Conservation (phyloP, 2,329 filamentous ascomycete species). For the Esteya vermicola region DNA sequence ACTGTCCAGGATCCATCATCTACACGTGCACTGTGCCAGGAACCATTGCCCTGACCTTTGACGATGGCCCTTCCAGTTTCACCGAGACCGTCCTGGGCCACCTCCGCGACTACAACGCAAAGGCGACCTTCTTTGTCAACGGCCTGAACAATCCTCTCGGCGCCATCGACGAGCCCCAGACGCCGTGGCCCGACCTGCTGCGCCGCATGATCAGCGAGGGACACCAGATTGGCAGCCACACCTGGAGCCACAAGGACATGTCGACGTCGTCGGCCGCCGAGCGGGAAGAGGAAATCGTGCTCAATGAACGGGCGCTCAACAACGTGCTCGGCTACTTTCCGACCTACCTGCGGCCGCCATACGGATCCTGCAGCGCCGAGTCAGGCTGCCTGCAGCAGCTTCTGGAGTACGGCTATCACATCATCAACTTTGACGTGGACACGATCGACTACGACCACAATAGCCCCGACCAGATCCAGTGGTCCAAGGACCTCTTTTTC, state of each 20-base stretch:
- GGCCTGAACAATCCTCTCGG: slow-evolving; percentile 42
- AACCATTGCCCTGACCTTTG: slow-evolving; percentile 52
- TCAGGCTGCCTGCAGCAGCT: slow-evolving; percentile 16
- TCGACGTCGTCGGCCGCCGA: slow-evolving; percentile 20
- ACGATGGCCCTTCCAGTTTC: slow-evolving; percentile 50
- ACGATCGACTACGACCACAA: slow-evolving; percentile 20
- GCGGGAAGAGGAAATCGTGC: slow-evolving; percentile 24
- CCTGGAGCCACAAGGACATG: slow-evolving; percentile 24
- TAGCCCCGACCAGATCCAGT: slow-evolving; percentile 17
- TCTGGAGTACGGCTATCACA: slow-evolving; percentile 19
- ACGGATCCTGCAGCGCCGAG: slow-evolving; percentile 24
- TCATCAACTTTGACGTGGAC: slow-evolving; percentile 22
- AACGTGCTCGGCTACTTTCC: slow-evolving; percentile 28
- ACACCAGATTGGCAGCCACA: slow-evolving; percentile 34
- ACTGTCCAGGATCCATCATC: slow-evolving; percentile 18
- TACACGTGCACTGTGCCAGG: slow-evolving; percentile 38
- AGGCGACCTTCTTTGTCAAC: slow-evolving; percentile 54
- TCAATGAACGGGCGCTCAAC: slow-evolving; percentile 28
- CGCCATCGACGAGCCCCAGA: slow-evolving; percentile 33
- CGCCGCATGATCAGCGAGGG: slow-evolving; percentile 26
- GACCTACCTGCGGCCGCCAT: slow-evolving; percentile 26
- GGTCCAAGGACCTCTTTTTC: slow-evolving; percentile 17
- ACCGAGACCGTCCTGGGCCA: slow-evolving; percentile 47
- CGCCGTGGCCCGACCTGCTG: slow-evolving; percentile 28
- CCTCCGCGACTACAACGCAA: slow-evolving; percentile 39